Evolutionary conservation across 1,139 yeast genomes (phyloP).

Genomic region (Pneumocystis sp.): DNA sequence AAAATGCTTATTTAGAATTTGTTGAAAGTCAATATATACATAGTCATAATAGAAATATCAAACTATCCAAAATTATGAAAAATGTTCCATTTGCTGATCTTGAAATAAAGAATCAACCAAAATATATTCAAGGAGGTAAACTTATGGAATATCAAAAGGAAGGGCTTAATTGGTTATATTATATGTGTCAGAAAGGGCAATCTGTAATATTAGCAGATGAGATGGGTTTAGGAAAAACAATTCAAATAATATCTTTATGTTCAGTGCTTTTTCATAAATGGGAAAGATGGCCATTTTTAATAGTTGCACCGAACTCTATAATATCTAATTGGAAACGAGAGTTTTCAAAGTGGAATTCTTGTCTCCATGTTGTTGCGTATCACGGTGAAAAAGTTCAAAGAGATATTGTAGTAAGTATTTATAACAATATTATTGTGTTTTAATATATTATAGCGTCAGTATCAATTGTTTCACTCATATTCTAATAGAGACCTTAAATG

Average conservation of each 20-base stretch:
- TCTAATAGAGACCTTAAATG: conserved; percentile 42
- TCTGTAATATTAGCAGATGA: conserved; percentile 92
- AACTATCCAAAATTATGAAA: background rate
- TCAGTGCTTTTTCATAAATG: conserved; percentile 13
- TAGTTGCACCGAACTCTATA: conserved; percentile 72
- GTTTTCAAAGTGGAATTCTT: conserved; percentile 79
- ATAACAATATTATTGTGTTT: background rate
- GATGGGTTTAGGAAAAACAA: conserved; percentile 94
- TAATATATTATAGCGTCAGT: background rate
- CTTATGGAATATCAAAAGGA: conserved; percentile 16
- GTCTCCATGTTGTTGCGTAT: conserved; percentile 46
- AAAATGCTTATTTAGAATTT: conserved; percentile 12
- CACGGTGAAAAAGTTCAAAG: conserved; percentile 50
- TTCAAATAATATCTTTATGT: conserved; percentile 62
- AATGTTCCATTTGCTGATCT: conserved; percentile 5
- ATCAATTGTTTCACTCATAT: background rate
- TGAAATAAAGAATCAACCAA: conserved; percentile 11
- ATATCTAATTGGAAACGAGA: conserved; percentile 75
- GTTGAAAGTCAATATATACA: conserved; percentile 12
- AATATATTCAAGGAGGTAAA: conserved; percentile 8
- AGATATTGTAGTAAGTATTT: conserved; percentile 31
- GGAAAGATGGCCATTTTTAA: conserved; percentile 40
- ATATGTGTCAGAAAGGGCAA: conserved; percentile 13
- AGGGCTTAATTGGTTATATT: conserved; percentile 17
- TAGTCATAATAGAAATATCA: conserved; percentile 2